Conservation (phyloP, 768 basidiomycete genomes). For the Boletus reticulatus region DNA sequence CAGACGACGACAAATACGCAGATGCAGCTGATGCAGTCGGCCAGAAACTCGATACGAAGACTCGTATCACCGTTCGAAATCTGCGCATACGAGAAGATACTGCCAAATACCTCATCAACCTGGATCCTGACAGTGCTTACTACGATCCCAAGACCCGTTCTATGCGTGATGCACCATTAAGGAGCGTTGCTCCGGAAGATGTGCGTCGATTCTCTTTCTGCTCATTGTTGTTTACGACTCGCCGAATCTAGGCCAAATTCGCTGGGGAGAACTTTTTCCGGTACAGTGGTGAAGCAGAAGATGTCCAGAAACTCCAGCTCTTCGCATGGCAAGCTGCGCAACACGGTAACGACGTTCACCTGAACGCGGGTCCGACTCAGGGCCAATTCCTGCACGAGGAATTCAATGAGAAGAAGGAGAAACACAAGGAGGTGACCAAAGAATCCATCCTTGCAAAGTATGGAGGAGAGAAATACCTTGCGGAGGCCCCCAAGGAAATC, state of each 20-base stretch:
- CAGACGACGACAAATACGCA: constrained; percentile 97
- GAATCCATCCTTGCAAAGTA: constrained; percentile 90
- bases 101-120: constrained; percentile 96
- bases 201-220: constrained; percentile 43
- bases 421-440: constrained; percentile 84
- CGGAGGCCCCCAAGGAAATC: constrained; percentile 87
- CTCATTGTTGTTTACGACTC: neutral
- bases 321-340: constrained; percentile 97
- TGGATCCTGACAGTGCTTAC: constrained; percentile 94
- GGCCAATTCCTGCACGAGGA: constrained; percentile 90
- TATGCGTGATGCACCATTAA: constrained; percentile 94
- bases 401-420: constrained; percentile 90
- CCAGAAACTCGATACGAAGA: constrained; percentile 97
- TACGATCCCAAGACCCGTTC: constrained; percentile 99
- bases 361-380: constrained; percentile 95
- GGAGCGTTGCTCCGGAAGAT: constrained; percentile 80
- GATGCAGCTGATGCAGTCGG: constrained; percentile 98
- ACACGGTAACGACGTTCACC: constrained; percentile 91
- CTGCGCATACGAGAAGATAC: constrained; percentile 98
- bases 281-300: constrained; percentile 87
- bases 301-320: constrained; percentile 88
- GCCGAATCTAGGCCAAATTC: constrained; percentile 63
- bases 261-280: constrained; percentile 97
- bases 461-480: constrained; percentile 90
- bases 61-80: constrained; percentile 96